Evolutionary conservation across 2,329 filamentous ascomycete species (phyloP).

Genomic region (Elsinoe ampelina): DNA sequence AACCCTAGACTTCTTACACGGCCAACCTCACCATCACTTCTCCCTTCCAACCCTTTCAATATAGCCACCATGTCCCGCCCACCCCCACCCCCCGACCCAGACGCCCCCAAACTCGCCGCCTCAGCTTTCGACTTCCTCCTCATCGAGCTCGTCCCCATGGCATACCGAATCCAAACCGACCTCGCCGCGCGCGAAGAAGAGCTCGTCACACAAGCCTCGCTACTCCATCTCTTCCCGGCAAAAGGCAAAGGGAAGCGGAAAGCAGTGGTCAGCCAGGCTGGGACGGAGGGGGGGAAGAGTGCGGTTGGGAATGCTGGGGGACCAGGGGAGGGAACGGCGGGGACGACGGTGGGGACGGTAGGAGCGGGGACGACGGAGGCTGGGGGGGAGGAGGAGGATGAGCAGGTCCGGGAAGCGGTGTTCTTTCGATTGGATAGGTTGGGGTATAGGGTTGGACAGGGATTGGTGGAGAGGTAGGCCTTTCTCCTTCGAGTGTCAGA

Average conservation of each 20-base stretch:
- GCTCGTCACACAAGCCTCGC: constrained; percentile 19
- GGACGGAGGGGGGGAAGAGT: constrained; percentile 15
- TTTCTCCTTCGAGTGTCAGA: background rate
- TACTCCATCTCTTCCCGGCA: constrained; percentile 11
- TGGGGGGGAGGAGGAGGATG: constrained; percentile 27
- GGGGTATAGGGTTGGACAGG: constrained; percentile 87
- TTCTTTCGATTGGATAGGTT: constrained; percentile 74
- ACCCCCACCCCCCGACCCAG: background rate
- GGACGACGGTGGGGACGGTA: background rate
- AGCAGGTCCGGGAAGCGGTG: constrained; percentile 75
- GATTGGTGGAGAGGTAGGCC: constrained; percentile 75
- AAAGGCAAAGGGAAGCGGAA: constrained; percentile 16
- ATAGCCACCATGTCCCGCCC: constrained; percentile 11
- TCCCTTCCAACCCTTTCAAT: too few species aligned
- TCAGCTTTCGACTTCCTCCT: constrained; percentile 90
- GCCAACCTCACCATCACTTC: too few species aligned
- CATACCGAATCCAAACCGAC: constrained; percentile 73
- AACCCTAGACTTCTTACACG: too few species aligned
- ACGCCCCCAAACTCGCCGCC: constrained; percentile 47
- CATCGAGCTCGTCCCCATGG: constrained; percentile 93
- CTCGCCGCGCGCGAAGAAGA: constrained; percentile 46
- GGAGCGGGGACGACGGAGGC: background rate
- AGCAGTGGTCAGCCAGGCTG: constrained; percentile 1
- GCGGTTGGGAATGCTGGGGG: constrained; percentile 16
- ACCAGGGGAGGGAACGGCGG: constrained; percentile 18